Evolutionary conservation across 2,329 filamentous ascomycete species (phyloP).

Genomic region (Aspergillus vadensis): DNA sequence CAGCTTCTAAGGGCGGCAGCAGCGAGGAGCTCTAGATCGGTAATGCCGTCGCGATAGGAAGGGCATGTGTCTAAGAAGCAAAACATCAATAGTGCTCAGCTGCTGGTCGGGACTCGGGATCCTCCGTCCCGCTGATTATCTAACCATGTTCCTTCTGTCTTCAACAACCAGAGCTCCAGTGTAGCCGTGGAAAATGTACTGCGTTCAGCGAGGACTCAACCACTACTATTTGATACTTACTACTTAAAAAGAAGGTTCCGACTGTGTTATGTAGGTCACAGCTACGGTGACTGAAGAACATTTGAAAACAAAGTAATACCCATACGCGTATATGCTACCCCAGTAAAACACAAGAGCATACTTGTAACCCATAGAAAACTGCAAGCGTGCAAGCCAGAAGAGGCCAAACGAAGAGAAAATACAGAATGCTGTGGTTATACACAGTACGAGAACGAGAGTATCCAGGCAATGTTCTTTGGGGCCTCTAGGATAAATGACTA

Average conservation of each 20-base stretch:
- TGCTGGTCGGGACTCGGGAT: slow-evolving; percentile 18
- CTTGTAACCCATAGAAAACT: neutral
- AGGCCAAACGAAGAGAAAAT: neutral
- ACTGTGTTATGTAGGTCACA: too few species aligned
- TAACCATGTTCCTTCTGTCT: slow-evolving; percentile 10
- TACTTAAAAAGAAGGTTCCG: too few species aligned
- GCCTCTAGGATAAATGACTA: slow-evolving; percentile 15
- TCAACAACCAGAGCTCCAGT: neutral
- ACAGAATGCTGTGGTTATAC: slow-evolving; percentile 22
- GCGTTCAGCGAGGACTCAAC: too few species aligned
- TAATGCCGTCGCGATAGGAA: slow-evolving; percentile 10
- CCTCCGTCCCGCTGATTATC: slow-evolving; percentile 26
- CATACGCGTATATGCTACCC: slow-evolving; percentile 27
- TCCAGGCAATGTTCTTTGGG: slow-evolving; percentile 16
- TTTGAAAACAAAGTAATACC: neutral
- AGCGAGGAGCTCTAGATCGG: slow-evolving; percentile 11
- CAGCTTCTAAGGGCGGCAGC: slow-evolving; percentile 2
- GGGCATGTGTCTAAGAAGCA: slow-evolving; percentile 18
- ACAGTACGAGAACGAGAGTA: slow-evolving; percentile 14
- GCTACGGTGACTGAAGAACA: neutral
- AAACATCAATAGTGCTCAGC: slow-evolving; percentile 18
- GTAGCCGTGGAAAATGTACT: neutral
- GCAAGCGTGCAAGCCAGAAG: neutral
- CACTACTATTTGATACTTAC: too few species aligned
- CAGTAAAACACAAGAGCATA: neutral